phyloP scores from a whole-genome alignment of 2,329 filamentous ascomycete genomes.

The Calonectria pseudoturangicola region DNA sequence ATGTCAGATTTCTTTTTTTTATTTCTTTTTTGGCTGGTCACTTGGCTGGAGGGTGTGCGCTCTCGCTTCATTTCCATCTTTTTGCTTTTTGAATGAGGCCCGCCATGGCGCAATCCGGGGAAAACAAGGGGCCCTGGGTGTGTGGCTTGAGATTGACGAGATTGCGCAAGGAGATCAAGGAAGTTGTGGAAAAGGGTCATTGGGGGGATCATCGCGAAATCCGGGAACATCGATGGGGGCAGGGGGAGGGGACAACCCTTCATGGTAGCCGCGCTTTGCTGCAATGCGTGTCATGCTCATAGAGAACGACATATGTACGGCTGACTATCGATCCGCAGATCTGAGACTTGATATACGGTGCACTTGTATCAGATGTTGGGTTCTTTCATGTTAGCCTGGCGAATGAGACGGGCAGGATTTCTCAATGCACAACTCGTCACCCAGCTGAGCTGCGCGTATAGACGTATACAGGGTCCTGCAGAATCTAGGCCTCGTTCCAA shows the following conservation, averaged over 20 bases:
- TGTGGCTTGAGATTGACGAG: constrained; percentile 33
- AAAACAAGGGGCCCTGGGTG: constrained; percentile 30
- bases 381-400: background rate
- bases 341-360: constrained; percentile 11
- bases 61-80: background rate
- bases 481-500: constrained; percentile 23
- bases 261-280: constrained; percentile 9
- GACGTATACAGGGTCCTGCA: background rate
- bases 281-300: constrained; percentile 12
- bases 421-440: background rate
- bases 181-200: background rate
- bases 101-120: constrained; percentile 37
- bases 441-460: constrained; percentile 5
- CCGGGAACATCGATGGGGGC: background rate
- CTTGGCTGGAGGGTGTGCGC: too few species aligned
- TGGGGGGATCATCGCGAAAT: background rate
- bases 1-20: background rate
- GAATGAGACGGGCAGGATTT: constrained; percentile 9
- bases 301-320: background rate
- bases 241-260: background rate
- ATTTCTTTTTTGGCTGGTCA: background rate
- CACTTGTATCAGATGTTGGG: constrained; percentile 1
- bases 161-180: constrained; percentile 21
- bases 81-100: constrained; percentile 28
- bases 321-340: constrained; percentile 13